Conservation (phyloP, 192 early-diverging fungal species). For the Backusella morwellensis region DNA sequence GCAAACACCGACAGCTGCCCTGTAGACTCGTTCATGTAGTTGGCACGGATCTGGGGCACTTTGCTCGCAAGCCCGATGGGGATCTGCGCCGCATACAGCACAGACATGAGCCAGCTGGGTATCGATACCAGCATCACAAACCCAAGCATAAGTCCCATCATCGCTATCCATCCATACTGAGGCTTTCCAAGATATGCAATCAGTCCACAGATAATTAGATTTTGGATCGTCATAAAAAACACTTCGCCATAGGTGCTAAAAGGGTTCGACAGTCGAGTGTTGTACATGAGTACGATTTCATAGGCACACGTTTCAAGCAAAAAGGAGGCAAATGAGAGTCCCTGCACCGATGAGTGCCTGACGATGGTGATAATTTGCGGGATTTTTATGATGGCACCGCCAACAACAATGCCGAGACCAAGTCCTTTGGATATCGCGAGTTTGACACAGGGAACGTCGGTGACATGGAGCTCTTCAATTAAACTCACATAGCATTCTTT, state of each 20-base stretch:
- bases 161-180: slow-evolving; percentile 39
- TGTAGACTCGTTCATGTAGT: slow-evolving; percentile 78
- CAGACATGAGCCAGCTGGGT: slow-evolving; percentile 8
- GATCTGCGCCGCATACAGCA: slow-evolving; percentile 50
- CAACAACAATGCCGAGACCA: slow-evolving; percentile 88
- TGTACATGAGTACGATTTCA: slow-evolving; percentile 83
- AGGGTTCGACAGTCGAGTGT: slow-evolving; percentile 75
- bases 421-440: slow-evolving; percentile 88
- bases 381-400: slow-evolving; percentile 87
- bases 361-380: slow-evolving; percentile 96
- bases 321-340: slow-evolving; percentile 79
- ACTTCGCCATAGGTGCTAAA: slow-evolving; percentile 89
- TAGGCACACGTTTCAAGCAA: slow-evolving; percentile 83
- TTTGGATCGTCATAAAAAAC: slow-evolving; percentile 82
- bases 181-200: slow-evolving; percentile 51
- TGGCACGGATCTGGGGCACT: slow-evolving; percentile 87
- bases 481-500: slow-evolving; percentile 73
- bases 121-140: slow-evolving; percentile 7
- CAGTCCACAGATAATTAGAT: slow-evolving; percentile 73
- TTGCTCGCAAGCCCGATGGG: slow-evolving; percentile 78
- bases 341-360: slow-evolving; percentile 61
- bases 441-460: slow-evolving; percentile 71
- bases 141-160: slow-evolving; percentile 33
- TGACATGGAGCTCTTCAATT: slow-evolving; percentile 67
- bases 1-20: slow-evolving; percentile 92